These are phyloP conservation scores for Russula vinacea DNA, from an alignment of 768 basidiomycete genomes.

Conservation along the genomic window DNA sequence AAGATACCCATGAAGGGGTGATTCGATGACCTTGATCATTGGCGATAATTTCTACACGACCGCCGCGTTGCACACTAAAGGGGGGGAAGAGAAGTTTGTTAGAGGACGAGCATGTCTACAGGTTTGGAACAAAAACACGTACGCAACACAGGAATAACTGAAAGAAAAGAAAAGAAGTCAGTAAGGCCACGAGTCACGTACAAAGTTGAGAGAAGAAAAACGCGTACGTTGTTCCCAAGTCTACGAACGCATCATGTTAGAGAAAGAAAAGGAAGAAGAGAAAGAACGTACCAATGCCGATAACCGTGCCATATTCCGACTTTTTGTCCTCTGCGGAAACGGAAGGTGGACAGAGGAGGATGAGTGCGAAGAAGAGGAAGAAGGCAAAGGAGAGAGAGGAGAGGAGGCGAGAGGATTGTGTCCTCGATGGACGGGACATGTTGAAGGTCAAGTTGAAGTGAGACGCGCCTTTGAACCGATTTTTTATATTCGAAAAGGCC, in stretches of 20 bases:
- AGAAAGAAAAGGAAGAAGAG: not conserved
- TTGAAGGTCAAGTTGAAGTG: not conserved
- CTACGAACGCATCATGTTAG: constrained; percentile 39
- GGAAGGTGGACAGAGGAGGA: constrained; percentile 65
- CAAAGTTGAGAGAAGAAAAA: not conserved
- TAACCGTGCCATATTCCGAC: constrained; percentile 86
- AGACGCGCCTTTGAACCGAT: not conserved
- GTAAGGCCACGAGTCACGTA: constrained; percentile 6
- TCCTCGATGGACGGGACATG: constrained; percentile 33
- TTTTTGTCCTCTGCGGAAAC: constrained; percentile 61
- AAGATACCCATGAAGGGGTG: constrained; percentile 61
- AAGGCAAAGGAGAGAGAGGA: constrained; percentile 33
- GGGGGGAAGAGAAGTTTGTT: not conserved
- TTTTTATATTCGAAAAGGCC: constrained; percentile 5
- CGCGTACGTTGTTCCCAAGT: constrained; percentile 86
- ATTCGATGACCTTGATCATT: constrained; percentile 60
- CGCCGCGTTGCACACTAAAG: constrained; percentile 38
- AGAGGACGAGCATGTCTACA: constrained; percentile 39
- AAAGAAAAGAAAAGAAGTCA: constrained; percentile 33
- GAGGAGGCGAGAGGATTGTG: constrained; percentile 28
- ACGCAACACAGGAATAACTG: constrained; percentile 97
- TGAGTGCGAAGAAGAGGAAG: constrained; percentile 59
- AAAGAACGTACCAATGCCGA: constrained; percentile 74
- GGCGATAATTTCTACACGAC: constrained; percentile 59
- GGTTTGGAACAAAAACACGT: constrained; percentile 34